These are phyloP conservation scores for Stygiomarasmius scandens DNA, from an alignment of 1,284 basidiomycete genomes.

Conservation along the genomic window DNA sequence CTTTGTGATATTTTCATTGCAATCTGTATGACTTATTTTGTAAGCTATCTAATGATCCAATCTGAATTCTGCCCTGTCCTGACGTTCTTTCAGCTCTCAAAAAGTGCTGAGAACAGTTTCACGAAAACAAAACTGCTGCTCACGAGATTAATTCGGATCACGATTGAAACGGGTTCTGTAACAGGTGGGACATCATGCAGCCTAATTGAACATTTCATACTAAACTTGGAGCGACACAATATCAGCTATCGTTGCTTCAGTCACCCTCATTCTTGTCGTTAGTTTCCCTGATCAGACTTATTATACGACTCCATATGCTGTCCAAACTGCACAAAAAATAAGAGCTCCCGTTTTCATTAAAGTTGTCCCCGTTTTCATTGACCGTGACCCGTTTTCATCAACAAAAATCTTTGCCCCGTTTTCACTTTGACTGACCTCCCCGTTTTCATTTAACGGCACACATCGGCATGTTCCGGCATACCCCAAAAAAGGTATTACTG, in stretches of 20 bases:
- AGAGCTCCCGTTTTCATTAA: too few species aligned
- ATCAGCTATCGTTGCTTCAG: constrained; percentile 28
- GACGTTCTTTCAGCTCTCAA: constrained; percentile 22
- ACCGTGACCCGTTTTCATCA: too few species aligned
- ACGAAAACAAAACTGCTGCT: constrained; percentile 27
- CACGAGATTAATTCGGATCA: constrained; percentile 27
- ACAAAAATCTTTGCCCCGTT: too few species aligned
- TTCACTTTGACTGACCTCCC: too few species aligned
- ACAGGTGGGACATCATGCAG: constrained; percentile 22
- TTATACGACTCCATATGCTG: too few species aligned
- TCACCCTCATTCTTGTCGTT: constrained; percentile 29
- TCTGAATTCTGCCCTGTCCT: neutral
- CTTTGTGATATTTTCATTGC: constrained; percentile 32
- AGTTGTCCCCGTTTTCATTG: too few species aligned
- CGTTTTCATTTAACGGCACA: too few species aligned
- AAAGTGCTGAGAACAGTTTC: constrained; percentile 26
- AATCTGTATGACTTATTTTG: constrained; percentile 31
- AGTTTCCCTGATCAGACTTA: constrained; percentile 15
- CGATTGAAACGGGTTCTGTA: constrained; percentile 32
- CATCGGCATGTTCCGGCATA: too few species aligned
- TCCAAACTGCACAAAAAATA: too few species aligned
- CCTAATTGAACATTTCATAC: neutral
- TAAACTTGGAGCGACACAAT: too few species aligned
- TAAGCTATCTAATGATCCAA: constrained; percentile 14
- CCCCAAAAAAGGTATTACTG: too few species aligned